Percentiles rank a stretch among this genome's conserved stretches.
Evolutionary conservation across 441 rosid species (phyloP).

Genomic region (Brassica hybrid): DNA sequence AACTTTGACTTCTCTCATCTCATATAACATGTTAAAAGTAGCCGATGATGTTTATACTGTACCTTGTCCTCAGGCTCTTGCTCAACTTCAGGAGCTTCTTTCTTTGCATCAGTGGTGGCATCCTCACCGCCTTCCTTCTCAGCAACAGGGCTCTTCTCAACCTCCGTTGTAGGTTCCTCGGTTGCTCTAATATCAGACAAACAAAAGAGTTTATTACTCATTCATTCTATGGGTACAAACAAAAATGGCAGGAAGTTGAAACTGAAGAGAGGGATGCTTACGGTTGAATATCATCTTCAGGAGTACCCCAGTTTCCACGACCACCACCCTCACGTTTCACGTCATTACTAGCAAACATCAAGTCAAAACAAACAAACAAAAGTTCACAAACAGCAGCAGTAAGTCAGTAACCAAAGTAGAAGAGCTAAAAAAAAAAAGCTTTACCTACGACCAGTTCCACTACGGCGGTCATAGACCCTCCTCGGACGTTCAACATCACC

Average conservation of each 20-base stretch:
- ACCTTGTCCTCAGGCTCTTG: slow-evolving; percentile 41
- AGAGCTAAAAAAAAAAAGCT: not conserved
- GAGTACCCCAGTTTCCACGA: slow-evolving; percentile 47
- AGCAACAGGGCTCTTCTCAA: slow-evolving; percentile 37
- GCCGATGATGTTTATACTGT: not conserved
- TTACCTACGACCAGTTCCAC: slow-evolving; percentile 44
- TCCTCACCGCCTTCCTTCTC: slow-evolving; percentile 39
- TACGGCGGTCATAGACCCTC: slow-evolving; percentile 36
- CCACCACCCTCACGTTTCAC: too few relatives aligned
- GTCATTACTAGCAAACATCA: slow-evolving; percentile 25
- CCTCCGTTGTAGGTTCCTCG: too few relatives aligned
- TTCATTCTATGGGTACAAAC: not conserved
- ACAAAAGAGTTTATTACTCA: not conserved
- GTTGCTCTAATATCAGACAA: slow-evolving; percentile 18
- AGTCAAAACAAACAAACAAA: not conserved
- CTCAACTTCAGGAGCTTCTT: slow-evolving; percentile 30
- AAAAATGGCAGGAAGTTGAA: not conserved
- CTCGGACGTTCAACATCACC: slow-evolving; percentile 40
- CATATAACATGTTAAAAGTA: not conserved
- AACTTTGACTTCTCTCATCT: not conserved
- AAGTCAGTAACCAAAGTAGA: not conserved
- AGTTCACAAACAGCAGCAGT: slow-evolving; percentile 8
- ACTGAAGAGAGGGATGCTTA: slow-evolving; percentile 14
- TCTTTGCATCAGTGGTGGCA: slow-evolving; percentile 34
- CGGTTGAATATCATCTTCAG: slow-evolving; percentile 41